Percentiles rank a stretch among this genome's conserved stretches.
Evolutionary conservation across 306 rosid genomes (phyloP).

Genomic region (Sphenostylis stenocarpa): DNA sequence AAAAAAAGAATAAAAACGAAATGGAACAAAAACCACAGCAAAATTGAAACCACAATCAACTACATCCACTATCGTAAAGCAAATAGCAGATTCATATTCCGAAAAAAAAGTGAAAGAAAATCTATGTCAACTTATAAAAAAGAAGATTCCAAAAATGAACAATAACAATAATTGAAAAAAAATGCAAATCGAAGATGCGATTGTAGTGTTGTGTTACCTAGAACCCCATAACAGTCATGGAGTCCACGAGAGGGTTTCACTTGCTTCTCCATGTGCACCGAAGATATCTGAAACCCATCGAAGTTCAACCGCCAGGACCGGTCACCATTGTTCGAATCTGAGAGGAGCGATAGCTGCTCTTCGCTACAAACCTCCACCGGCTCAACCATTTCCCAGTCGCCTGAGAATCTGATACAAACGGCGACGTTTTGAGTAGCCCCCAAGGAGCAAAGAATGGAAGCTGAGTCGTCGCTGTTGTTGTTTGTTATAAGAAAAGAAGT

Average conservation of each 20-base stretch:
- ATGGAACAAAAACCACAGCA: background rate
- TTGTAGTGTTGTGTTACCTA: conserved; percentile 40
- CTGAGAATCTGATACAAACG: background rate
- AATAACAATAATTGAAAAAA: background rate
- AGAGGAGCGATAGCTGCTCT: conserved; percentile 62
- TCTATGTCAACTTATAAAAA: background rate
- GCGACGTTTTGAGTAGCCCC: conserved; percentile 14
- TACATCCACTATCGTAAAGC: conserved; percentile 33
- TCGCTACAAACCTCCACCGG: conserved; percentile 37
- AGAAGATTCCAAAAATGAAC: background rate
- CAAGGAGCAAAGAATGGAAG: background rate
- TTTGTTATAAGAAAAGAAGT: conserved; percentile 6
- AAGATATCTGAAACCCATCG: conserved; percentile 55
- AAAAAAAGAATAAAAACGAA: no score
- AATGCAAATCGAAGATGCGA: background rate
- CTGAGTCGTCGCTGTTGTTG: conserved; percentile 15
- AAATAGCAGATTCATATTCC: conserved; percentile 18
- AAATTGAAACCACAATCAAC: conserved; percentile 23
- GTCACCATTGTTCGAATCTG: conserved; percentile 55
- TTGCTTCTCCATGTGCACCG: conserved; percentile 53
- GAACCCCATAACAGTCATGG: conserved; percentile 81
- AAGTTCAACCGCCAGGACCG: conserved; percentile 90
- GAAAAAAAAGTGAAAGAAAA: background rate
- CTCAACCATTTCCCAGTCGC: conserved; percentile 54
- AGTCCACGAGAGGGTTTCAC: conserved; percentile 59